These are phyloP conservation scores for Venturia asperata DNA, from an alignment of 2,329 filamentous ascomycete genomes.

Conservation along the genomic window DNA sequence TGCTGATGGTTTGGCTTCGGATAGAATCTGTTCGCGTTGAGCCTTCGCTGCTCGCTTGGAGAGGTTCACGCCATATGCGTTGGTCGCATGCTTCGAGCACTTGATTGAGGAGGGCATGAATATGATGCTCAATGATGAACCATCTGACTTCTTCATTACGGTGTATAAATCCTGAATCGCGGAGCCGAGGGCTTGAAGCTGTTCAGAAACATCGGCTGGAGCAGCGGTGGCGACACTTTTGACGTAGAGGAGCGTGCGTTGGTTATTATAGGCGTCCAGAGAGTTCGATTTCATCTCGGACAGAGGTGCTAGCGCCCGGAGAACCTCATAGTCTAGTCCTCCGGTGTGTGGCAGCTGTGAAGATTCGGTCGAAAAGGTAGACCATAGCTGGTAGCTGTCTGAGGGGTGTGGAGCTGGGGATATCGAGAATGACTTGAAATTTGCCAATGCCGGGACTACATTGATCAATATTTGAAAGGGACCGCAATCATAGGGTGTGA, in stretches of 20 bases:
- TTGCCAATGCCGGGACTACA: conserved; percentile 11
- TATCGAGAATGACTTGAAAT: conserved; percentile 17
- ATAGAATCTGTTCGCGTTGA: conserved; percentile 1
- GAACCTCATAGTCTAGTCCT: background rate
- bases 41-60: conserved; percentile 1
- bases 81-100: conserved; percentile 29
- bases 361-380: conserved; percentile 12
- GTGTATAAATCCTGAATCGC: background rate
- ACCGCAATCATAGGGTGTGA: background rate
- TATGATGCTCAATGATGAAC: conserved; percentile 13
- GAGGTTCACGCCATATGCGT: conserved; percentile 32
- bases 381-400: conserved; percentile 18
- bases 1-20: conserved; percentile 9
- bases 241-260: conserved; percentile 11
- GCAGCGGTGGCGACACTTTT: conserved; percentile 12
- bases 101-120: conserved; percentile 26
- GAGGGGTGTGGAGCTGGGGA: conserved; percentile 17
- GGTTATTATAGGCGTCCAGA: conserved; percentile 11
- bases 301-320: background rate
- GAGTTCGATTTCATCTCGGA: conserved; percentile 6
- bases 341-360: background rate
- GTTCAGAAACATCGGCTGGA: background rate
- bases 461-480: background rate
- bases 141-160: background rate
- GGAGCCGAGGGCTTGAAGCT: conserved; percentile 3